Evolutionary conservation across 1,284 basidiomycete genomes (phyloP), one percentile per base, ranked within the genome.

Genomic region (Lentinula novae-zelandiae): DNA sequence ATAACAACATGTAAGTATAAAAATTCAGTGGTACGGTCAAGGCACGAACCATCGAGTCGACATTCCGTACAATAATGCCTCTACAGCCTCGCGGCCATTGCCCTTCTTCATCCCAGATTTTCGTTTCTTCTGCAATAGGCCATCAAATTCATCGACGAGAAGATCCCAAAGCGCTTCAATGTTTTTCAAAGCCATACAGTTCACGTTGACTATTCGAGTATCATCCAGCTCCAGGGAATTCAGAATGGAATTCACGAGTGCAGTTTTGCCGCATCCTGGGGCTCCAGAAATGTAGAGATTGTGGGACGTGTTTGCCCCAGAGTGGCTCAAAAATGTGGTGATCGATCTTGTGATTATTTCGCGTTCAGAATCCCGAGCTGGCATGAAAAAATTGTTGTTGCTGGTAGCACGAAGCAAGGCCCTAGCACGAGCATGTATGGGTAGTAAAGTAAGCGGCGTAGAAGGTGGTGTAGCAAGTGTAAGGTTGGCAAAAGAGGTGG

Each of bases 221-320:
- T 67, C 60, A 38, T 53, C 48, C 20, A 75, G 67, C 27, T 78
- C 73, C 12, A 80, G 62, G 4, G 74, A 70, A 36, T 78, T 72
- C 22, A 93, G 70, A 49, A 91, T 75, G 4, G 82, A 76, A 67
- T 88, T 89, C 36, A 93, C 83, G 10, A 93, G 76, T 0, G 90
- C 90, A 1, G 91, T 93, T 75, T 93, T 93, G 33, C 90, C 91
- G 5, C 89, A 90, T 1, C 90, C 91, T 12, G 91, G 90, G 0
- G 88, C 80, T 36, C 90, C 90, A n/a, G 90, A 92, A 53, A 93
- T 84, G 70, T 91, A 93, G 59, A 93, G 76, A 13, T 78, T 76
- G 12, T 71, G 67, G 9, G 68, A 67, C 22, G 71, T 65, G 20
- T 70, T 69, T 40, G 68, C 66, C n/a, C 72, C 64, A 55, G 70